These are phyloP conservation scores for Rhododendron mucronatum DNA, from an alignment of 148 eudicot species.

Conservation along the genomic window DNA sequence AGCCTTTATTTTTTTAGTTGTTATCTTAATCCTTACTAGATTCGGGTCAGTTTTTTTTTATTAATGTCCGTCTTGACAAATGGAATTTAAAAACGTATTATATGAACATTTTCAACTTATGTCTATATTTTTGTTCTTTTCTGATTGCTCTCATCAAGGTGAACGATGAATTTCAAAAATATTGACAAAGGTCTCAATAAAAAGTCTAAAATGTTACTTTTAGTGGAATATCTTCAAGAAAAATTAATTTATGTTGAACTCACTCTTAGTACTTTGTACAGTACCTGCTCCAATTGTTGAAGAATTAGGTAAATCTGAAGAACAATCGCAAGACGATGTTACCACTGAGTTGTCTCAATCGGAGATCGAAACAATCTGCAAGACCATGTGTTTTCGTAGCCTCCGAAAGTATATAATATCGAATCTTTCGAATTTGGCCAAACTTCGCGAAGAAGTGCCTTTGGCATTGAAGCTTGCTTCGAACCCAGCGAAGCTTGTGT, in stretches of 20 bases:
- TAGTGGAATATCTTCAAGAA: not conserved
- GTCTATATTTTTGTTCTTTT: not conserved
- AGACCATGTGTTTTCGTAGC: constrained; percentile 19
- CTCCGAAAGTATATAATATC: constrained; percentile 28
- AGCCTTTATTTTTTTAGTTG: not conserved
- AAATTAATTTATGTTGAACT: not conserved
- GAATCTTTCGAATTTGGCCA: constrained; percentile 3
- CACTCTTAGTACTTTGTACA: not conserved
- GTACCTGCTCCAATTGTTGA: not conserved
- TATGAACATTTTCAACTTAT: not conserved
- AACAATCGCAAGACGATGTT: not conserved
- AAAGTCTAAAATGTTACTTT: not conserved
- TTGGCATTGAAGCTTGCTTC: constrained; percentile 31
- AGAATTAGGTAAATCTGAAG: not conserved
- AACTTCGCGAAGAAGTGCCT: constrained; percentile 33
- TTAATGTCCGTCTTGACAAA: not conserved
- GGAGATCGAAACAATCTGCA: constrained; percentile 25
- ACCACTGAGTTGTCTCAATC: not conserved
- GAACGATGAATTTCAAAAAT: not conserved
- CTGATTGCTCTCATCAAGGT: not conserved
- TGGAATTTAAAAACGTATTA: not conserved
- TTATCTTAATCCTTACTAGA: not conserved
- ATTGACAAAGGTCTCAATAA: not conserved
- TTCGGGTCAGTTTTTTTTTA: not conserved
- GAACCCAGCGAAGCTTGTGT: constrained; percentile 34